Conservation (phyloP, 1,139 yeast genomes). For the Nakaseomyces nivariensis region DNA sequence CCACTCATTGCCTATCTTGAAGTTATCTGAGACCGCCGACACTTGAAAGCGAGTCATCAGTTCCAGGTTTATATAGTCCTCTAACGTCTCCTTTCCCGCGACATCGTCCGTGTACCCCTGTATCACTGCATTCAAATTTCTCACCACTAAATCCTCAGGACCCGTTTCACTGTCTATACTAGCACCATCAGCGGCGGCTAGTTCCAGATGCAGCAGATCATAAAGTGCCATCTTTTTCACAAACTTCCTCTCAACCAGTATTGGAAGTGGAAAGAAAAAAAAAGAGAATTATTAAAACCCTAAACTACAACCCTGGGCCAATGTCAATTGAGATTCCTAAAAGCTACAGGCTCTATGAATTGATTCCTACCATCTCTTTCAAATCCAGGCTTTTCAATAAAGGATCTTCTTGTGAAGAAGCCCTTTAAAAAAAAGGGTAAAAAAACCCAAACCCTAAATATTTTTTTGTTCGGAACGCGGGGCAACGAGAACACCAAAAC, state of each 20-base stretch:
- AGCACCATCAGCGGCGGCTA: not conserved
- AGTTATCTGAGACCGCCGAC: conserved; percentile 5
- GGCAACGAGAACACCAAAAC: not conserved
- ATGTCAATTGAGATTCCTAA: too few species aligned
- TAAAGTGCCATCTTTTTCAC: not conserved
- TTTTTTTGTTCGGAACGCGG: too few species aligned
- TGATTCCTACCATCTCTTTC: too few species aligned
- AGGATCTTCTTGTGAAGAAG: too few species aligned
- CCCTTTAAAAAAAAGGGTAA: too few species aligned
- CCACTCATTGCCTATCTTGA: not conserved
- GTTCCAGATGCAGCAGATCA: not conserved
- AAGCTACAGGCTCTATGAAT: too few species aligned
- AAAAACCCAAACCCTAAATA: too few species aligned
- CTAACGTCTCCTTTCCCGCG: not conserved
- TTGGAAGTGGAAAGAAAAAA: too few species aligned
- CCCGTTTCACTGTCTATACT: not conserved
- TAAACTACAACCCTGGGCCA: too few species aligned
- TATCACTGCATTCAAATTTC: not conserved
- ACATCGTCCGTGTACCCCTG: not conserved
- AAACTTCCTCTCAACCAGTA: too few species aligned
- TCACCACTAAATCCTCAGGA: not conserved
- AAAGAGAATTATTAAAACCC: too few species aligned
- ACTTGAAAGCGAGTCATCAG: conserved; percentile 8
- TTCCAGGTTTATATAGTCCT: conserved; percentile 3
- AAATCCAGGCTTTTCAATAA: too few species aligned